Evolutionary conservation across 169 alveolate genomes (phyloP), one percentile per base, ranked within the genome.

Genomic region (Plasmodium billcollinsi): DNA sequence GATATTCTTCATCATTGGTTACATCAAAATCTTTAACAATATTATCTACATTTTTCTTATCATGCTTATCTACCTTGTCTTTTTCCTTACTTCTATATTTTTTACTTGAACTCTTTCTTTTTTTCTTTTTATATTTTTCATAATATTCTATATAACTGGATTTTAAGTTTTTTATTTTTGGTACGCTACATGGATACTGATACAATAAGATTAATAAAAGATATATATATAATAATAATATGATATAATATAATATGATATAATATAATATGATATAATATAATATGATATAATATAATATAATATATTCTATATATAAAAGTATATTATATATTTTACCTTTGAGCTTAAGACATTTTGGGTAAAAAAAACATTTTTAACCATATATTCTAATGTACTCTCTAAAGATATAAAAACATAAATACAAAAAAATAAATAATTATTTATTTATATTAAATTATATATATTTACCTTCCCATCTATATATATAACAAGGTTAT

Each of bases 181-280:
- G 92, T 47, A 85, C 72, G 12, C 92, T 72, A 29, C 92, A 85
- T 45, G 92, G 92, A 63, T 85, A 85, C 90, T 80, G 75, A 54
- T 5, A 65, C 21, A 15, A 18, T 49, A 45, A 24, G 12, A 59
- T n/a, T 33, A 6, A 2, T 21, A 26, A 75, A 47, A n/a, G 24
- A 49, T 20, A 26, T 12, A 15, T 33, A n/a, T 24, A 29, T 26
- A 29, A 21, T 45, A 58, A 26, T n/a, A 24, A 12, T 8, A 11
- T 2, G 8, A 39, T 21, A 33, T 14, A 3, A 72, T 18, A 26
- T 21, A 69, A 39, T 9, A 39, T n/a, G 0, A 24, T 24, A 24
- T 24, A 24, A 24, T n/a, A 26, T n/a, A 24, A 12, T 8, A 11
- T 2, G 8, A 39, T 21, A 33, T 14, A 3, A 72, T 18, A 26